These are phyloP conservation scores for Recurvomyces mirabilis DNA, from an alignment of 495 filamentous ascomycete species.

Conservation along the genomic window DNA sequence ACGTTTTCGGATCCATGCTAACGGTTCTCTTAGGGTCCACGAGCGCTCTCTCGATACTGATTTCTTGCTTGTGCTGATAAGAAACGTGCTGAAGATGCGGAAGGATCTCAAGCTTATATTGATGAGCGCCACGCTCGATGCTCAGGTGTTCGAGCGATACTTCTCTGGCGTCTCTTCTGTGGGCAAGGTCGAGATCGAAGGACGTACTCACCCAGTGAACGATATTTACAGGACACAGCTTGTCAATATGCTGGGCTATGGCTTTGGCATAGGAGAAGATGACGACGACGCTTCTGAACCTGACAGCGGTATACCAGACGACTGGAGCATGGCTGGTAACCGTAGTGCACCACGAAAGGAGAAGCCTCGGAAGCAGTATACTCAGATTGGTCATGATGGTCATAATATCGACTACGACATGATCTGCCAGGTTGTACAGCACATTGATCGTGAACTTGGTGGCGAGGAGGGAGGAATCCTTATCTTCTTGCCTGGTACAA, in stretches of 20 bases:
- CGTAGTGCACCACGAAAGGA: conserved; percentile 8
- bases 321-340: neutral
- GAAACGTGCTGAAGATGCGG: conserved; percentile 64
- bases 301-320: neutral
- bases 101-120: conserved; percentile 83
- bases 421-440: conserved; percentile 62
- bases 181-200: conserved; percentile 71
- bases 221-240: conserved; percentile 90
- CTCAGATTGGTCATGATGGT: conserved; percentile 32
- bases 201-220: conserved; percentile 78
- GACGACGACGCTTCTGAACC: conserved; percentile 19
- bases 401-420: conserved; percentile 89
- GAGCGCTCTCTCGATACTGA: conserved; percentile 93
- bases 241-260: conserved; percentile 66
- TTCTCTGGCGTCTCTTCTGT: conserved; percentile 57
- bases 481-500: conserved; percentile 79
- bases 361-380: conserved; percentile 4
- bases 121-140: conserved; percentile 98
- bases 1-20: too few relatives aligned
- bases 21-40: too few relatives aligned
- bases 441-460: conserved; percentile 65
- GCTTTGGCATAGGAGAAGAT: conserved; percentile 21
- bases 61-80: conserved; percentile 79
- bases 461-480: conserved; percentile 71
- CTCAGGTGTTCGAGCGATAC: conserved; percentile 72